A percentile compares a stretch with the other conserved stretches of the same genome.
phyloP scores from a whole-genome alignment of 2,329 filamentous ascomycete genomes.

The Cadophora sp. region DNA sequence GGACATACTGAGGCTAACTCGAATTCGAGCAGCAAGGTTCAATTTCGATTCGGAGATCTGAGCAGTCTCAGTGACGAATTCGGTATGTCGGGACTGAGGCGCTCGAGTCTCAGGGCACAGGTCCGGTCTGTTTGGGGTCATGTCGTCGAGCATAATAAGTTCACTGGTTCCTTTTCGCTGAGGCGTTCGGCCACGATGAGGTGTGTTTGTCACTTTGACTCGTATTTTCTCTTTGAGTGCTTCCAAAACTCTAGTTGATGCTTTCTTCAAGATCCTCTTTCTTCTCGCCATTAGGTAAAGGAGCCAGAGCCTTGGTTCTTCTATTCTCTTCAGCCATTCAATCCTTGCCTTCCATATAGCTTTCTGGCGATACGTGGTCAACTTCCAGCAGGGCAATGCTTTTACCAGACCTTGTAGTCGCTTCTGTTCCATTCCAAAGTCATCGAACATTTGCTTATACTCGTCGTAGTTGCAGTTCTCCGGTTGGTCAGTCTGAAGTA shows the following conservation, averaged over 20 bases:
- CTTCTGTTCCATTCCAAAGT: slow-evolving; percentile 33
- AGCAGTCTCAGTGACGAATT: slow-evolving; percentile 10
- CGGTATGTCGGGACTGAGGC: not conserved
- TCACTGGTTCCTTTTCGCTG: not conserved
- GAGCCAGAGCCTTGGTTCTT: slow-evolving; percentile 35
- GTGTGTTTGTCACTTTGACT: slow-evolving; percentile 7
- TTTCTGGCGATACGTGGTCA: slow-evolving; percentile 25
- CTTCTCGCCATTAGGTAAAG: slow-evolving; percentile 37
- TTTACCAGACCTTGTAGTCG: slow-evolving; percentile 27
- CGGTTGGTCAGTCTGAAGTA: slow-evolving; percentile 33
- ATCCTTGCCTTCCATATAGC: slow-evolving; percentile 33
- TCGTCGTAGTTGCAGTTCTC: slow-evolving; percentile 36
- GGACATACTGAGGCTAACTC: slow-evolving; percentile 23
- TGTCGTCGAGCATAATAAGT: slow-evolving; percentile 19
- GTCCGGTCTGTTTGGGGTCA: slow-evolving; percentile 13
- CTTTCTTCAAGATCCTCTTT: slow-evolving; percentile 34
- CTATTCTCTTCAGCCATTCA: slow-evolving; percentile 36
- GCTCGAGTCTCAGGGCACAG: not conserved
- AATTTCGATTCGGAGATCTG: slow-evolving; percentile 20
- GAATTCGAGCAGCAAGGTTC: slow-evolving; percentile 14
- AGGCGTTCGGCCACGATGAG: slow-evolving; percentile 15
- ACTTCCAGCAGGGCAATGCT: slow-evolving; percentile 32
- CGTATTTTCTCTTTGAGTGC: slow-evolving; percentile 32
- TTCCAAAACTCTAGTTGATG: slow-evolving; percentile 21
- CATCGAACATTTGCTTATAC: slow-evolving; percentile 36